Evolutionary conservation across 176 grass and related monocot species (phyloP).

Genomic region (Juncus inflexus): DNA sequence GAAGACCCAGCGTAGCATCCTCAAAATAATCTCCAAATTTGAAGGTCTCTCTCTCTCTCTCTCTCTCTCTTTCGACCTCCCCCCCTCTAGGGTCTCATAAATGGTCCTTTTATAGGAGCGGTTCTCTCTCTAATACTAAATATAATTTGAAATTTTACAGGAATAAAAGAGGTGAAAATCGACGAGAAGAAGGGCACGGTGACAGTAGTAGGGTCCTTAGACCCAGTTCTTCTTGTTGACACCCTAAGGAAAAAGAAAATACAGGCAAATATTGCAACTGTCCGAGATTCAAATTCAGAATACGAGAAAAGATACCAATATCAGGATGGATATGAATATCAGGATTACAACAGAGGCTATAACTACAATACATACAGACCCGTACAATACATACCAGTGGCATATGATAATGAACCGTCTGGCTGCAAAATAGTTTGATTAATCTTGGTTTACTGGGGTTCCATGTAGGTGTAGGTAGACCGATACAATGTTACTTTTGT

Average conservation of each 20-base stretch:
- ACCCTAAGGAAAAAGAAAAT: conserved; percentile 10
- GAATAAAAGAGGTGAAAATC: conserved; percentile 3
- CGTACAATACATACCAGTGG: too few species aligned
- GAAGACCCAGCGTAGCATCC: neutral
- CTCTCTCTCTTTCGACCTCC: neutral
- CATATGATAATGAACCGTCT: too few species aligned
- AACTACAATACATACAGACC: too few species aligned
- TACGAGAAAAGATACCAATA: neutral
- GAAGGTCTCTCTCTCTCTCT: conserved; percentile 8
- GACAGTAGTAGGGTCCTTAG: conserved; percentile 11
- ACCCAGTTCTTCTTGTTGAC: conserved; percentile 8
- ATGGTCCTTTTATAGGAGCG: too few species aligned
- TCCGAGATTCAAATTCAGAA: neutral
- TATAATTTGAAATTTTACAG: neutral
- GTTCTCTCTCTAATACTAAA: neutral
- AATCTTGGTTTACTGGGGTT: too few species aligned
- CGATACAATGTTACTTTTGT: too few species aligned
- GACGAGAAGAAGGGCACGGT: conserved; percentile 1
- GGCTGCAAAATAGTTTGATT: too few species aligned
- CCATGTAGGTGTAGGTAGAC: too few species aligned
- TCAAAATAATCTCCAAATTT: conserved; percentile 13
- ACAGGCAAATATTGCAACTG: neutral
- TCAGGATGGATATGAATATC: too few species aligned
- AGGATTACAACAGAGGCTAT: too few species aligned
- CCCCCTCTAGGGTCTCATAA: neutral